phyloP scores from a whole-genome alignment of 768 basidiomycete genomes.

The Kwoniella botswanensis region DNA sequence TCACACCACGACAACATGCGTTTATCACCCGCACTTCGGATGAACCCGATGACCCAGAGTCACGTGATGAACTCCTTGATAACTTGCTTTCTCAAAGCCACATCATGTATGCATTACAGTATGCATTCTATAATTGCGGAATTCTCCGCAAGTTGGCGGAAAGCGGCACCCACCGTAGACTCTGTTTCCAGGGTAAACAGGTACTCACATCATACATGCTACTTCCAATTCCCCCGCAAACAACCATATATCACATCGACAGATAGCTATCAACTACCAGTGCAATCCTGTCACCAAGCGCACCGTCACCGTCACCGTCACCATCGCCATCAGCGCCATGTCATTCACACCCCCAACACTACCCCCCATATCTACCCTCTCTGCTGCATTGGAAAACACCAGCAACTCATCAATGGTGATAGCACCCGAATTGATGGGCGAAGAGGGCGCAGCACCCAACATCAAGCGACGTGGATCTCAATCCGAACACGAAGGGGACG shows the following conservation, averaged over 20 bases:
- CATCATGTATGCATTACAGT: background rate
- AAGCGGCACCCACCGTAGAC: slow-evolving; percentile 8
- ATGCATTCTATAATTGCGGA: slow-evolving; percentile 4
- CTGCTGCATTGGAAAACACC: slow-evolving; percentile 13
- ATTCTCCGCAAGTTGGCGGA: slow-evolving; percentile 15
- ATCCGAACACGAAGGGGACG: background rate
- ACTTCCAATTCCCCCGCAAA: slow-evolving; percentile 1
- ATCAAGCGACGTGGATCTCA: slow-evolving; percentile 19
- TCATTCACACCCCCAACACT: slow-evolving; percentile 14
- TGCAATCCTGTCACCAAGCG: background rate
- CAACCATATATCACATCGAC: background rate
- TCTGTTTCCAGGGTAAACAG: background rate
- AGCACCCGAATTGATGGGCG: slow-evolving; percentile 33
- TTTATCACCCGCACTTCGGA: background rate
- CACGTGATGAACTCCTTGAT: background rate
- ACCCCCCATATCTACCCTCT: slow-evolving; percentile 20
- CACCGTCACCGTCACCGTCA: too few relatives aligned
- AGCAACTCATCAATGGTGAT: slow-evolving; percentile 13
- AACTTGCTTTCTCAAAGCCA: background rate
- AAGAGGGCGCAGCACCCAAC: slow-evolving; percentile 21
- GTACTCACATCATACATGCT: background rate
- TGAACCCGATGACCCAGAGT: background rate
- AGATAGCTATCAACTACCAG: background rate
- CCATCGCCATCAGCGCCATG: slow-evolving; percentile 8
- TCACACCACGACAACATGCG: background rate